A percentile compares a stretch with the other conserved stretches of the same genome.
These are phyloP conservation scores for Coniochaeta sp. DNA, from an alignment of 2,329 filamentous ascomycete species.

Conservation along the genomic window DNA sequence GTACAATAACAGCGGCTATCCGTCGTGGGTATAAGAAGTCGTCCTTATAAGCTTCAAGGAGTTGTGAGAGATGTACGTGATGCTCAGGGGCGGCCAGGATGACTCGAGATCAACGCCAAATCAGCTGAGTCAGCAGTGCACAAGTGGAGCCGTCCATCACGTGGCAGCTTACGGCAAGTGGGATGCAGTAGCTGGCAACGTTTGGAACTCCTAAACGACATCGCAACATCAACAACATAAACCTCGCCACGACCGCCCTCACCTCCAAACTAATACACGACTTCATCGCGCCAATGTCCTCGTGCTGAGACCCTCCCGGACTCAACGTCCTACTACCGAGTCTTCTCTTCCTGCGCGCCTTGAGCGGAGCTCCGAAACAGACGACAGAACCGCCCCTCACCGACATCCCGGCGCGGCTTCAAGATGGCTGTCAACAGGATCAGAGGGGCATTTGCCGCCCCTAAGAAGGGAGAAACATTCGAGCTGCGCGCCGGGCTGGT, in stretches of 20 bases:
- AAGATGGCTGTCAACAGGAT: slow-evolving; percentile 84
- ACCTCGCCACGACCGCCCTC: neutral
- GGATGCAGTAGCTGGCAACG: neutral
- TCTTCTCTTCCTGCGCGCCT: neutral
- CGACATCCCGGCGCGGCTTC: neutral
- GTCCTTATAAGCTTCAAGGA: too few species aligned
- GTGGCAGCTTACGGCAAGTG: neutral
- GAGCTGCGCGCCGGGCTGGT: slow-evolving; percentile 92
- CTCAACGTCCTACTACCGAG: neutral
- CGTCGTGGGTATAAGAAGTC: too few species aligned
- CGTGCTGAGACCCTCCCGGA: neutral
- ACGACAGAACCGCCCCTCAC: neutral
- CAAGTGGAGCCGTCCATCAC: neutral
- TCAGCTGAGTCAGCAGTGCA: neutral
- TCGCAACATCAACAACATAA: neutral
- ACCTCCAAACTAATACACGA: neutral
- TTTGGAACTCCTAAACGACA: neutral
- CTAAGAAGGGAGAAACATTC: slow-evolving; percentile 95
- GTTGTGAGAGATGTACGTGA: too few species aligned
- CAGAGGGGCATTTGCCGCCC: slow-evolving; percentile 84
- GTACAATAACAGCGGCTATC: too few species aligned
- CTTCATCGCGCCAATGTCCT: neutral
- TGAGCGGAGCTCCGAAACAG: neutral
- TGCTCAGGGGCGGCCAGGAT: too few species aligned
- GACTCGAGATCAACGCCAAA: too few species aligned